phyloP scores from a whole-genome alignment of 495 filamentous ascomycete species.

The Diplogelasinospora grovesii region DNA sequence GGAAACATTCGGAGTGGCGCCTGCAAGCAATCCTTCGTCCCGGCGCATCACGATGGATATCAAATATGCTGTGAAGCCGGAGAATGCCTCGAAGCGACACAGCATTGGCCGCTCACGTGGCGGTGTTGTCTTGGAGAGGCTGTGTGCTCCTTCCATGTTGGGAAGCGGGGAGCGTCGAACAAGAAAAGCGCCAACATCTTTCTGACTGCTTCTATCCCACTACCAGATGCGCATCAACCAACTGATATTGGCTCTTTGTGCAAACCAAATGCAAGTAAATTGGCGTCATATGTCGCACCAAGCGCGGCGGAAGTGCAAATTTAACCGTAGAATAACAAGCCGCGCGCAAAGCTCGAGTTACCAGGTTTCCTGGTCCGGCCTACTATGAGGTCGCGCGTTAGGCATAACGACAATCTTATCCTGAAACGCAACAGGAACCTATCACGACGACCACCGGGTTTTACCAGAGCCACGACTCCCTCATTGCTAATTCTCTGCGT shows the following conservation, averaged over 20 bases:
- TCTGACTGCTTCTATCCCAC: not conserved
- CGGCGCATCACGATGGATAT: too few species aligned
- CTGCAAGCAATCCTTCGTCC: too few species aligned
- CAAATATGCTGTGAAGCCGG: too few species aligned
- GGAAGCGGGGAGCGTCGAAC: not conserved
- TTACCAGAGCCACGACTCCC: too few species aligned
- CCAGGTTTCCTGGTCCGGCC: not conserved
- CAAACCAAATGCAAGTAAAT: not conserved
- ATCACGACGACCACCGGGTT: not conserved
- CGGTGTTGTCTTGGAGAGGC: not conserved
- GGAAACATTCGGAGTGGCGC: too few species aligned
- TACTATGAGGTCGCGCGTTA: not conserved
- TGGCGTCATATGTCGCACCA: slow-evolving; percentile 2
- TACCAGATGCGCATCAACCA: not conserved
- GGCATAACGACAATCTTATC: slow-evolving; percentile 4
- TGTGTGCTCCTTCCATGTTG: not conserved
- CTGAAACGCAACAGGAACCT: not conserved
- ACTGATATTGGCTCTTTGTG: not conserved
- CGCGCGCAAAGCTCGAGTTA: not conserved
- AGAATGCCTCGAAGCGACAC: not conserved
- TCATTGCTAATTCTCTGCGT: too few species aligned
- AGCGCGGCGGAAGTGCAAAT: not conserved
- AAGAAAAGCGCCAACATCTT: not conserved
- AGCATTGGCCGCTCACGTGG: not conserved
- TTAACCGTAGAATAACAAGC: too few species aligned